Conservation (phyloP, 2,329 filamentous ascomycete species). For the Exserohilum turcica region DNA sequence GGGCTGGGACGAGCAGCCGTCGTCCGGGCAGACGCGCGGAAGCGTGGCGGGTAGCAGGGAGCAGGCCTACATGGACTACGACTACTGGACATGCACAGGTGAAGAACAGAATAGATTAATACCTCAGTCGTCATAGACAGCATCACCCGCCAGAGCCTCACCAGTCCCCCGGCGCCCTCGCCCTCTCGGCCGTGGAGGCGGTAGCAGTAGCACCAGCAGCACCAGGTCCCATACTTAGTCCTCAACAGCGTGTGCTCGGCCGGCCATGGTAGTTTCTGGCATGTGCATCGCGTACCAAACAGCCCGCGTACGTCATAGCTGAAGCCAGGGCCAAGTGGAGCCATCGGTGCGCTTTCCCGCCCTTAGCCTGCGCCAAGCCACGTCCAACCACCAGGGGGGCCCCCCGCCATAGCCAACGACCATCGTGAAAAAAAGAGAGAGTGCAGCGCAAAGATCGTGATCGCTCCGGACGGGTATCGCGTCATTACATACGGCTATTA, state of each 20-base stretch:
- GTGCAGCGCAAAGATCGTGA: constrained; percentile 11
- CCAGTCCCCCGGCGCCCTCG: background rate
- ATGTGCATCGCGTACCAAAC: constrained; percentile 3
- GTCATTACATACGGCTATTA: constrained; percentile 8
- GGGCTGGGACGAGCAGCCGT: constrained; percentile 27
- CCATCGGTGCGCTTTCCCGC: constrained; percentile 24
- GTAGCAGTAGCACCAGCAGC: no score
- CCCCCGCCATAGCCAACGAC: constrained; percentile 16
- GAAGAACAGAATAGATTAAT: constrained; percentile 30
- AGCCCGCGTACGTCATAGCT: constrained; percentile 34
- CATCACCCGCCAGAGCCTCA: background rate
- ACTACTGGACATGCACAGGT: constrained; percentile 1
- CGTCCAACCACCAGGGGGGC: constrained; percentile 22
- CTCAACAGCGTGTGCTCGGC: constrained; percentile 15
- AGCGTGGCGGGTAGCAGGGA: constrained; percentile 1
- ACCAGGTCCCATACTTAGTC: constrained; percentile 1
- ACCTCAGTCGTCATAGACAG: constrained; percentile 18
- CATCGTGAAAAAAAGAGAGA: constrained; percentile 16
- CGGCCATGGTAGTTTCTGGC: constrained; percentile 14
- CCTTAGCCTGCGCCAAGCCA: constrained; percentile 31
- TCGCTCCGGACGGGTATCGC: constrained; percentile 11
- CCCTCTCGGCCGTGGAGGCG: constrained; percentile 41
- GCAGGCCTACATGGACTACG: no score
- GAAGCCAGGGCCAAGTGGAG: constrained; percentile 10
- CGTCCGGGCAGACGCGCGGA: constrained; percentile 7